Evolutionary conservation across 2,329 filamentous ascomycete species (phyloP).

Genomic region (Gnomoniopsis smithogilvyi): DNA sequence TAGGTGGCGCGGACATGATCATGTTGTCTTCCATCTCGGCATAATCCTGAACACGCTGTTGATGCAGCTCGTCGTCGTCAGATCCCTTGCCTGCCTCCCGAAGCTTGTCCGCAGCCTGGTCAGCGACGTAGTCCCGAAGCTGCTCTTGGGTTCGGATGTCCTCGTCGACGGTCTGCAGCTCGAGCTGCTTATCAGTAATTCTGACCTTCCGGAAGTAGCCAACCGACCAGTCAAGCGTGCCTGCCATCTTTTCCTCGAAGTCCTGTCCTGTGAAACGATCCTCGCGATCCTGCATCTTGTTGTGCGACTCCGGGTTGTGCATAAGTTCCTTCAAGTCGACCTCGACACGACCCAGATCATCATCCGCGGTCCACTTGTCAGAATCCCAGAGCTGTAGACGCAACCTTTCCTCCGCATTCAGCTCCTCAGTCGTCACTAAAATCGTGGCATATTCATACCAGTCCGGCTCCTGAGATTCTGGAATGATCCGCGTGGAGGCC

Average conservation of each 20-base stretch:
- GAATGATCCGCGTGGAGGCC: slow-evolving; percentile 63
- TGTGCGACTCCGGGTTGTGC: slow-evolving; percentile 54
- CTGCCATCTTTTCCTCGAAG: slow-evolving; percentile 64
- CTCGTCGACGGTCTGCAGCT: slow-evolving; percentile 57
- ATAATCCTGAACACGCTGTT: slow-evolving; percentile 66
- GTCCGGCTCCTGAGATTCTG: slow-evolving; percentile 61
- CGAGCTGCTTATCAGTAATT: slow-evolving; percentile 60
- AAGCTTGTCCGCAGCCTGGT: slow-evolving; percentile 57
- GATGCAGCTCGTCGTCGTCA: slow-evolving; percentile 60
- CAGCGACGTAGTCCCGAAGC: slow-evolving; percentile 54
- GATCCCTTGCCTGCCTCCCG: slow-evolving; percentile 59
- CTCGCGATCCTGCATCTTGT: slow-evolving; percentile 58
- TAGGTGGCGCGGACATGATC: slow-evolving; percentile 65
- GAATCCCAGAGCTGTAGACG: slow-evolving; percentile 74
- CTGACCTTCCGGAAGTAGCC: slow-evolving; percentile 68
- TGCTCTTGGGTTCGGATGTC: slow-evolving; percentile 55
- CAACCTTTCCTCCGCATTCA: slow-evolving; percentile 68
- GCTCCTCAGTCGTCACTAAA: slow-evolving; percentile 66
- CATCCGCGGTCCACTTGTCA: slow-evolving; percentile 68
- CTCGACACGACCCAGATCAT: slow-evolving; percentile 72
- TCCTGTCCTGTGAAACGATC: slow-evolving; percentile 66
- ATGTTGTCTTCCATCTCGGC: slow-evolving; percentile 59
- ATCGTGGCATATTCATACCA: slow-evolving; percentile 71
- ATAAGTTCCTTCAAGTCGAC: slow-evolving; percentile 65
- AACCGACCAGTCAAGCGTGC: slow-evolving; percentile 65